Percentiles rank a stretch among this genome's conserved stretches.
These are phyloP conservation scores for Rosa persica DNA, from an alignment of 306 rosid genomes.

Conservation along the genomic window DNA sequence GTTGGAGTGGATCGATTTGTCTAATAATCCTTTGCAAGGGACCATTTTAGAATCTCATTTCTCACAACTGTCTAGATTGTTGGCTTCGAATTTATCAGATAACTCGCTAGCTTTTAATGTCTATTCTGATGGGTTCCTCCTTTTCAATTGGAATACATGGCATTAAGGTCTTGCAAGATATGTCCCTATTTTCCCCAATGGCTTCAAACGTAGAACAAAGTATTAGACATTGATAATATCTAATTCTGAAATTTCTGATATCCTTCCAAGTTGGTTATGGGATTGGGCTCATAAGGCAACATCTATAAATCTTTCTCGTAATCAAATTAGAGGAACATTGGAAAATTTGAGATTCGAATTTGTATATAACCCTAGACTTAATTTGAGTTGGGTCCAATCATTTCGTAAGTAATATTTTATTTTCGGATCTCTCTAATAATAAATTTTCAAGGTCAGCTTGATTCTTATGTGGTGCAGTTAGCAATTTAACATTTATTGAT, in stretches of 20 bases:
- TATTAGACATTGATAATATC: not conserved
- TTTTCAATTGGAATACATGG: not conserved
- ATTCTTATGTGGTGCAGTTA: not conserved
- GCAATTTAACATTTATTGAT: not conserved
- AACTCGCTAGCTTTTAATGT: not conserved
- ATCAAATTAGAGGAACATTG: constrained; percentile 9
- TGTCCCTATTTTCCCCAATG: constrained; percentile 11
- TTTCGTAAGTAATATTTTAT: not conserved
- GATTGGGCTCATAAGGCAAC: not conserved
- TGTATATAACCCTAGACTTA: rapidly evolving
- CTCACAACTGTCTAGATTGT: not conserved
- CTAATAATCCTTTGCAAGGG: not conserved
- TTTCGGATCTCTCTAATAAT: constrained; percentile 8
- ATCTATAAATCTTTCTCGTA: constrained; percentile 7
- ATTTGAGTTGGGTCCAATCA: constrained; percentile 9
- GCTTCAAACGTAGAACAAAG: constrained; percentile 5
- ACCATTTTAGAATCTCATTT: not conserved
- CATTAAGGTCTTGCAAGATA: not conserved
- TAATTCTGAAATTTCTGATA: not conserved
- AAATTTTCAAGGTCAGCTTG: not conserved
- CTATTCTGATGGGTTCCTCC: not conserved
- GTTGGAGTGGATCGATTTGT: not conserved
- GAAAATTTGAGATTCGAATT: not conserved
- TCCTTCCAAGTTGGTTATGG: constrained; percentile 27
- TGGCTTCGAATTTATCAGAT: not conserved